Evolutionary conservation across 179 eudicot genomes (phyloP), one percentile per base, ranked within the genome.

Genomic region (Gypsophila paniculata): DNA sequence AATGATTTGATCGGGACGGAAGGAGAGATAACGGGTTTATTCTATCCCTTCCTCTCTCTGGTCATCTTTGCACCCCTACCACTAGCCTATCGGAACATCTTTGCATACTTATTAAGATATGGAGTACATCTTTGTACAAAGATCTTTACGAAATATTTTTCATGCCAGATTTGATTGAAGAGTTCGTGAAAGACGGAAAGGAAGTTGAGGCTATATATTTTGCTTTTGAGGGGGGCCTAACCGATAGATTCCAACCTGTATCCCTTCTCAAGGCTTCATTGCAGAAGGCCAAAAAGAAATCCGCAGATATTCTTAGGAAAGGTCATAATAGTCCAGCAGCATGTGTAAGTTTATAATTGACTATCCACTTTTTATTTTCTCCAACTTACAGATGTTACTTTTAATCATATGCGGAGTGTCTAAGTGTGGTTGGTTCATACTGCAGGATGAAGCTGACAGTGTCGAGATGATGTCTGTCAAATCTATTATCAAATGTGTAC

Each of bases 151-250:
- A 46, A 46, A 5, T 8, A 68, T 68, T 15, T 25, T 26, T 68
- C 60, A 26, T 61, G 54, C 25, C 85, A 87, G 90, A 72, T 72
- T 63, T 85, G 32, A 85, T 87, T 71, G 81, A 81, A 64, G 84
- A 81, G 72, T 75, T 87, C 78, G 80, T 85, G 66, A 81, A 77
- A 70, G 82, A 68, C 46, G 85, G 81, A 29, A 87, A 87, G 80
- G 84, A 83, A 69, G 78, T 85, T 34, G 88, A 85, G 70, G 85
- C 86, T 19, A 79, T 83, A 9, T 83, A 85, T 76, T 87, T 87
- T 74, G 85, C 82, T 25, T 58, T 44, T 0, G 88, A 83, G 79
- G 74, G 82, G 38, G 82, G 80, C 74, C 76, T 85, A 76, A 83
- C 86, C 2, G 80, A 75, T 26, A 79, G 52, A 79, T 87, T 83